phyloP scores from a whole-genome alignment of 2,329 filamentous ascomycete genomes.

The Harringtonia lauricola region DNA sequence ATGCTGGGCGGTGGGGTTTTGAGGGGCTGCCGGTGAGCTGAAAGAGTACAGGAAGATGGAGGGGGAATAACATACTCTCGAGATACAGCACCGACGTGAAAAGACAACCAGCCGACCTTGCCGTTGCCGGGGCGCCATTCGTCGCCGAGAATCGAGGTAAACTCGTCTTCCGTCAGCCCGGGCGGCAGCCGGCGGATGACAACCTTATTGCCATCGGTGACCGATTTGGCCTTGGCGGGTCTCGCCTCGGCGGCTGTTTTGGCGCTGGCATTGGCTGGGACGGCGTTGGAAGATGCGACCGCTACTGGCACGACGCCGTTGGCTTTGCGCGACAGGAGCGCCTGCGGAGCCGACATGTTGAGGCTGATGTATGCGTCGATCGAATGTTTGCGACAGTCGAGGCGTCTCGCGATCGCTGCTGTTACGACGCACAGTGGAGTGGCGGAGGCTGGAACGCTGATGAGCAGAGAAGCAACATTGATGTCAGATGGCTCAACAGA shows the following conservation, averaged over 20 bases:
- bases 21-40: conserved; percentile 47
- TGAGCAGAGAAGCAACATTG: not conserved
- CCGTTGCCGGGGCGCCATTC: conserved; percentile 75
- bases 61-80: conserved; percentile 54
- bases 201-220: conserved; percentile 65
- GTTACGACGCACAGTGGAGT: not conserved
- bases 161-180: conserved; percentile 71
- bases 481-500: not conserved
- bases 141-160: conserved; percentile 57
- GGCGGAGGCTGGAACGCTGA: too few relatives aligned
- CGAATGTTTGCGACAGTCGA: not conserved
- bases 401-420: not conserved
- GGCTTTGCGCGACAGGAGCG: conserved; percentile 24
- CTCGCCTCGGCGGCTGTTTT: conserved; percentile 24
- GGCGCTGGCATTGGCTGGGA: conserved; percentile 21
- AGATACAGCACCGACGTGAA: conserved; percentile 56
- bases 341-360: conserved; percentile 13
- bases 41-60: not conserved
- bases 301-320: conserved; percentile 44
- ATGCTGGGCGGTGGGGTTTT: conserved; percentile 70
- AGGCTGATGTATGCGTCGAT: not conserved
- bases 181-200: conserved; percentile 78
- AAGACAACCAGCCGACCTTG: conserved; percentile 77
- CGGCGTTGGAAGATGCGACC: conserved; percentile 17
- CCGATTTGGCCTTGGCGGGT: conserved; percentile 34